Conservation (phyloP, 2,329 filamentous ascomycete species). For the Arachnopeziza araneosa region DNA sequence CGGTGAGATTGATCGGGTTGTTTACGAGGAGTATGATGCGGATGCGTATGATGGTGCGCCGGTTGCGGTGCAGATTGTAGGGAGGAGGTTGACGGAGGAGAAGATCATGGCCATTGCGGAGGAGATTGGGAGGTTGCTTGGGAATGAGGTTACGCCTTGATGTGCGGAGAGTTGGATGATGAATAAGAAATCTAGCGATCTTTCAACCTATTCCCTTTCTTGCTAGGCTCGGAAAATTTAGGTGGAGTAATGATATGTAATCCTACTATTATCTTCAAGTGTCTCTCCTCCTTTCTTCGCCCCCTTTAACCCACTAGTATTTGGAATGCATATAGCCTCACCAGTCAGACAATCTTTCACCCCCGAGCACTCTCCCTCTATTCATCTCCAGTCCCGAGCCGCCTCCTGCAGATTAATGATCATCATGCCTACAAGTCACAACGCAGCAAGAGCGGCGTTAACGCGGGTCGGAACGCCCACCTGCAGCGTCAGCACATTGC, state of each 20-base stretch:
- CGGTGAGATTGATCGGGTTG: constrained; percentile 19
- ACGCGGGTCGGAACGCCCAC: not conserved
- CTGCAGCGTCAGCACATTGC: not conserved
- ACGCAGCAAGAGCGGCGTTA: not conserved
- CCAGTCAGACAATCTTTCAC: too few species aligned
- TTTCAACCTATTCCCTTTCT: too few species aligned
- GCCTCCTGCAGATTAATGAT: not conserved
- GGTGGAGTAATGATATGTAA: too few species aligned
- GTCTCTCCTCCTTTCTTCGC: too few species aligned
- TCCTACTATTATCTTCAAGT: too few species aligned
- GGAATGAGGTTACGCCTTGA: constrained; percentile 24
- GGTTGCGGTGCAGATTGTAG: constrained; percentile 25
- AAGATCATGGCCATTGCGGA: constrained; percentile 32
- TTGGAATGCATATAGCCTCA: too few species aligned
- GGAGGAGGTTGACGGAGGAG: constrained; percentile 25
- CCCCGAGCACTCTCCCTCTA: not conserved
- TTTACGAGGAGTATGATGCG: constrained; percentile 26
- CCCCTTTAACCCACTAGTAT: too few species aligned
- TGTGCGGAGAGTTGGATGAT: not conserved
- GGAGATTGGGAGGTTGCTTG: constrained; percentile 31
- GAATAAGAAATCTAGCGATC: not conserved
- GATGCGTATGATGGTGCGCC: constrained; percentile 25
- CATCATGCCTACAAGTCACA: not conserved
- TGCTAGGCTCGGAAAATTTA: too few species aligned
- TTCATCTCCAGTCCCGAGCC: not conserved